Evolutionary conservation across 768 basidiomycete genomes (phyloP).

Genomic region (Austroboletus festivus): DNA sequence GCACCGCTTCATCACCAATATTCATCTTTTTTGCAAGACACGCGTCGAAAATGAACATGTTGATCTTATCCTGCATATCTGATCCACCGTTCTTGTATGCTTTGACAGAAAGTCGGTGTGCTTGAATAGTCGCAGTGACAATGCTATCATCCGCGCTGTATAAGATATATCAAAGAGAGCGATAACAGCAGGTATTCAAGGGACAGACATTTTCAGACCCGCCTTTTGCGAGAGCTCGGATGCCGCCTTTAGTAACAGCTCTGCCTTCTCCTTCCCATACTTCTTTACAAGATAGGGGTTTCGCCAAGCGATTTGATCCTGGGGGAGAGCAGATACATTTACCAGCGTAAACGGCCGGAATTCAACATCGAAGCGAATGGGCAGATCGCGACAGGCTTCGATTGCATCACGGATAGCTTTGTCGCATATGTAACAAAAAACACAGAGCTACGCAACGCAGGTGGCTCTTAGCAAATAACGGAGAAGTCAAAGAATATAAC

Average conservation of each 20-base stretch:
- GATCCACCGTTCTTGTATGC: slow-evolving; percentile 31
- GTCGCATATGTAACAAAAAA: slow-evolving; percentile 37
- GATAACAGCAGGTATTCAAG: background rate
- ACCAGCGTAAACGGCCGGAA: slow-evolving; percentile 30
- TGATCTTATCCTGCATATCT: slow-evolving; percentile 34
- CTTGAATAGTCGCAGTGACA: background rate
- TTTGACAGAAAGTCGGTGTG: background rate
- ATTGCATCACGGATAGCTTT: slow-evolving; percentile 34
- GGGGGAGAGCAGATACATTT: slow-evolving; percentile 4
- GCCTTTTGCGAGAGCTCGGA: slow-evolving; percentile 24
- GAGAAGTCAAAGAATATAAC: background rate
- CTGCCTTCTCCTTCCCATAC: slow-evolving; percentile 27
- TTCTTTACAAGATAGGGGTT: slow-evolving; percentile 18
- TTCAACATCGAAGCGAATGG: slow-evolving; percentile 31
- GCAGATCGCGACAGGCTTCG: slow-evolving; percentile 28
- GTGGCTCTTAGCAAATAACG: background rate
- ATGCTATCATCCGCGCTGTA: slow-evolving; percentile 33
- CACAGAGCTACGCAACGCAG: slow-evolving; percentile 23
- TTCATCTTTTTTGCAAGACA: slow-evolving; percentile 37
- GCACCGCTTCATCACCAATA: slow-evolving; percentile 31
- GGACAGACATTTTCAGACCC: slow-evolving; percentile 24
- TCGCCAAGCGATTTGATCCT: slow-evolving; percentile 12
- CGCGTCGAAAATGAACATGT: slow-evolving; percentile 37
- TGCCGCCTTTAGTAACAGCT: slow-evolving; percentile 21
- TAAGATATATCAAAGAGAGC: background rate